Base-by-base conservation (phyloP, 2,329 filamentous ascomycete genomes). In the Exutisphaerella laricina region DNA sequence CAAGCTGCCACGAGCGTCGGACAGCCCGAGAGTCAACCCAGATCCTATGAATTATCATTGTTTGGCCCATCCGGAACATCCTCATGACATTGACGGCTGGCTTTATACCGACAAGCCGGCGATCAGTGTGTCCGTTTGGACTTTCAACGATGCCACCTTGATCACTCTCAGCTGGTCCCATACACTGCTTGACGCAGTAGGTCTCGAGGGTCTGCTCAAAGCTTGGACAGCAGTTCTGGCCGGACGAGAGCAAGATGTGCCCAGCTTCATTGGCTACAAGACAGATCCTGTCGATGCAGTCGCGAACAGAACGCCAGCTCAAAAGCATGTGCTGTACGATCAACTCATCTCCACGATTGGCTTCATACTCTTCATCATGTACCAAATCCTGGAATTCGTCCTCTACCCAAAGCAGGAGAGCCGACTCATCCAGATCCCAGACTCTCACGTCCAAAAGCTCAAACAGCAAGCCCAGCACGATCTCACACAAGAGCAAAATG, bases 141-240 rank as follows among this genome's bases (percentile, higher is more conserved):
- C 43, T 20, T 62, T 61, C 32, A 37, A 37, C 2, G 56, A 61
- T 30, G 51, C 52, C 3, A 59, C 57, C 2, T 14, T 60, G 4
- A 40, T 59, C 8, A 54, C 50, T 3, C n/a, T 59, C 3, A 53
- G 46, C 17, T 61, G 52, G 51, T 47, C 50, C 5, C 58, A 61
- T 21, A 49, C 48, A 3, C 29, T 57, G 4, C 38, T 58, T 1
- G 57, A 61, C 38, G 56, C 49, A 1, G 46, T 59, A 35, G 54
- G 55, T 9, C 34, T 33, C 10, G 26, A 47, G 8, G 32, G 35
- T 5, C 32, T 61, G 14, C 30, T 59, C 10, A 39, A 47, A 21
- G 53, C 55, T 2, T 61, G 57, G 57, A 44, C 30, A 7, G 47
- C 50, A 12, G 46, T 59, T 4, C 48, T 61, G 3, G 44, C 57